These are phyloP conservation scores for Malus hybrid DNA, from an alignment of 331 rosid species.

Conservation along the genomic window DNA sequence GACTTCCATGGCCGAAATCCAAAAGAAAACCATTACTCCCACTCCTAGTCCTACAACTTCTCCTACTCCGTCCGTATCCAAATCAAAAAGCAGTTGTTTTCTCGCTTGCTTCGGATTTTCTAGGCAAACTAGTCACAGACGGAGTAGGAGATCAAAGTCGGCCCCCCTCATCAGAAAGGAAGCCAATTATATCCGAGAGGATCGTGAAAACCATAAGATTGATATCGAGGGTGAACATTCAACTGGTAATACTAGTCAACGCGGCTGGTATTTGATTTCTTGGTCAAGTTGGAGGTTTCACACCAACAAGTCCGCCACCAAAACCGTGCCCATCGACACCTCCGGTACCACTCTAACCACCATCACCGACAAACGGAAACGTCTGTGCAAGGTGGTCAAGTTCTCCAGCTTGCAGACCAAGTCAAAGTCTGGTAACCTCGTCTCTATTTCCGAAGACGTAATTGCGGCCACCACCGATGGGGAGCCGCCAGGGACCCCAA, in stretches of 20 bases:
- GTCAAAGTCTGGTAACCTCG: background rate
- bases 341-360: background rate
- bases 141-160: background rate
- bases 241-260: background rate
- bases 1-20: constrained; percentile 38
- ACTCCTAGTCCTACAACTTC: background rate
- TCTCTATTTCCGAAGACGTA: background rate
- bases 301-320: constrained; percentile 16
- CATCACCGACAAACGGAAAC: constrained; percentile 3
- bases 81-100: constrained; percentile 17
- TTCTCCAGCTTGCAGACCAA: background rate
- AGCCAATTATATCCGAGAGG: background rate
- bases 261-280: background rate
- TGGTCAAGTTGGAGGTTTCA: background rate
- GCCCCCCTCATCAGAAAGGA: background rate
- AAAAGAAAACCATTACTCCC: background rate
- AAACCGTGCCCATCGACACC: constrained; percentile 52
- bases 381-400: background rate
- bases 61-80: background rate
- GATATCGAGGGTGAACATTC: background rate
- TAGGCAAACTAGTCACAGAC: background rate
- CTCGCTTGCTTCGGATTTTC: constrained; percentile 41
- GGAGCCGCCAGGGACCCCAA: background rate
- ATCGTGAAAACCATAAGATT: background rate
- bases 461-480: background rate